These are phyloP conservation scores for Nectriaceae sp. DNA, from an alignment of 2,329 filamentous ascomycete species.

Conservation along the genomic window DNA sequence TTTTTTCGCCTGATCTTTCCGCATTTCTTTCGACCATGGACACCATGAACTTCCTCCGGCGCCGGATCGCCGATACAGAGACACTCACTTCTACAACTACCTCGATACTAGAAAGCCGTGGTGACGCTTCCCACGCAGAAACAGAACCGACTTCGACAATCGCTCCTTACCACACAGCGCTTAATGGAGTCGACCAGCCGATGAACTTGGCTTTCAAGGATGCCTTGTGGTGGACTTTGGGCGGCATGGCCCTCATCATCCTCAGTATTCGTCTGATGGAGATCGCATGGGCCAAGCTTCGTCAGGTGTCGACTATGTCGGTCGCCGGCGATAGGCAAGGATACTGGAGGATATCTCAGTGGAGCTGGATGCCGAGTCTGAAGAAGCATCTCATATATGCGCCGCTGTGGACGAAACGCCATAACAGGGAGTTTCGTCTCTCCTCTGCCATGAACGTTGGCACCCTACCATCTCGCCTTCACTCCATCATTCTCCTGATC, in stretches of 20 bases:
- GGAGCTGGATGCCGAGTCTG: conserved; percentile 60
- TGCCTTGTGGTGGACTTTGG: conserved; percentile 62
- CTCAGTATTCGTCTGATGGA: conserved; percentile 55
- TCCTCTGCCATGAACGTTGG: conserved; percentile 61
- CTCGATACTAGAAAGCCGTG: conserved; percentile 33
- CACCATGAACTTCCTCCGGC: conserved; percentile 36
- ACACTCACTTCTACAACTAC: conserved; percentile 32
- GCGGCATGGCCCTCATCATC: conserved; percentile 55
- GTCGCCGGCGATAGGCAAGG: conserved; percentile 51
- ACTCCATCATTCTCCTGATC: conserved; percentile 56
- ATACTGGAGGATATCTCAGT: conserved; percentile 62
- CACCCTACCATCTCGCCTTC: conserved; percentile 66
- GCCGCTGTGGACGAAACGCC: conserved; percentile 64
- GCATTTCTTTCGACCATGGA: conserved; percentile 10
- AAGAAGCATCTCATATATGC: conserved; percentile 64
- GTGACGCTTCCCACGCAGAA: conserved; percentile 28
- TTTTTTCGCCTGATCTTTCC: conserved; percentile 2
- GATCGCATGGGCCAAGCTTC: conserved; percentile 56
- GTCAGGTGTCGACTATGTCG: conserved; percentile 62
- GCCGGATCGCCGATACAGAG: conserved; percentile 33
- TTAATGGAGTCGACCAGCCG: conserved; percentile 62
- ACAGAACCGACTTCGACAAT: conserved; percentile 49
- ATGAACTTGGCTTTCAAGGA: conserved; percentile 60
- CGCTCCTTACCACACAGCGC: conserved; percentile 54
- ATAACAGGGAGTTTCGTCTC: conserved; percentile 67